These are phyloP conservation scores for Ophiocordyceps camponoti-rufipedis DNA, from an alignment of 2,329 filamentous ascomycete species.

Conservation along the genomic window DNA sequence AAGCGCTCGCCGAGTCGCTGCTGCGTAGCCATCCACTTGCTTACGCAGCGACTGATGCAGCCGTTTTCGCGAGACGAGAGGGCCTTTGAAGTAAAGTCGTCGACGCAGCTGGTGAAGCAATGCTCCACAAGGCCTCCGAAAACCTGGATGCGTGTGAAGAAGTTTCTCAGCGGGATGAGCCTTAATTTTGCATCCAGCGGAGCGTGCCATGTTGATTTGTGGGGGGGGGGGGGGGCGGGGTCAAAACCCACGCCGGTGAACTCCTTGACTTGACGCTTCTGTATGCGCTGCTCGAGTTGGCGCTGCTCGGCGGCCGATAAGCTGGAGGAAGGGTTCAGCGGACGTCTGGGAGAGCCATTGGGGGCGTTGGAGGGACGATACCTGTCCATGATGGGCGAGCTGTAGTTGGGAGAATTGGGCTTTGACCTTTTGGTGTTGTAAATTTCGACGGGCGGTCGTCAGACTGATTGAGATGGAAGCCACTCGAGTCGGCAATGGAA, in stretches of 20 bases:
- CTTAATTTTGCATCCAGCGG: background rate
- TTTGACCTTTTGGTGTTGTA: background rate
- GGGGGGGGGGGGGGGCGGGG: background rate
- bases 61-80: slow-evolving; percentile 74
- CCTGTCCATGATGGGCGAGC: slow-evolving; percentile 5
- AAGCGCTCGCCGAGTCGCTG: slow-evolving; percentile 86
- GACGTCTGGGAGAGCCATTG: background rate
- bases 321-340: slow-evolving; percentile 11
- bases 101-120: slow-evolving; percentile 95
- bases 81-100: slow-evolving; percentile 96
- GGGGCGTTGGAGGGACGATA: background rate
- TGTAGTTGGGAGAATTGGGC: background rate
- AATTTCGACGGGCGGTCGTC: background rate
- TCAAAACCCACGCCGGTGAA: slow-evolving; percentile 71
- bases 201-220: background rate
- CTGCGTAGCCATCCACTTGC: slow-evolving; percentile 87
- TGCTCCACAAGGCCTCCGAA: slow-evolving; percentile 41
- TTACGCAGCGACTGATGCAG: slow-evolving; percentile 86
- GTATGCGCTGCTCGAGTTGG: slow-evolving; percentile 85
- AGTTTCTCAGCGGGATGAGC: no score
- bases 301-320: slow-evolving; percentile 70
- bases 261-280: slow-evolving; percentile 97
- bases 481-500: background rate
- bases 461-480: no score
- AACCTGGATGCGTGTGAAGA: slow-evolving; percentile 8